These are phyloP conservation scores for Xylariaceae sp. DNA, from an alignment of 2,329 filamentous ascomycete species.

Conservation along the genomic window DNA sequence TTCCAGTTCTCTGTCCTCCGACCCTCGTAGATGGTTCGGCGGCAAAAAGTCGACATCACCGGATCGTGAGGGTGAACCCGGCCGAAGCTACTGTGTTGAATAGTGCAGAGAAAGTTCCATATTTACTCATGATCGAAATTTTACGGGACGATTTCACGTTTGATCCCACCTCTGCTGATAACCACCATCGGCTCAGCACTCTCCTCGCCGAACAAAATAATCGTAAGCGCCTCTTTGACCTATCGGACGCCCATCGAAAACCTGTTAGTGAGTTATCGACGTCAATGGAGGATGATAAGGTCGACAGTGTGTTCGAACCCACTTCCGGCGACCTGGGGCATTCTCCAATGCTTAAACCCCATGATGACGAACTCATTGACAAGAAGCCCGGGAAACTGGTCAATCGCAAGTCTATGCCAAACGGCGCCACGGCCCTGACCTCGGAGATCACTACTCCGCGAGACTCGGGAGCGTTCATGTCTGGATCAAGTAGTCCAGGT, in stretches of 20 bases:
- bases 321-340: conserved; percentile 72
- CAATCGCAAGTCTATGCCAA: conserved; percentile 23
- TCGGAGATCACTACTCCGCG: conserved; percentile 60
- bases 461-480: conserved; percentile 64
- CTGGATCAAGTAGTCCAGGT: conserved; percentile 64
- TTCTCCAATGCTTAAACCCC: conserved; percentile 62
- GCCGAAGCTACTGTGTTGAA: conserved; percentile 82
- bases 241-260: conserved; percentile 63
- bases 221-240: conserved; percentile 61
- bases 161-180: conserved; percentile 69
- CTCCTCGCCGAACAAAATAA: conserved; percentile 55
- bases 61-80: conserved; percentile 78
- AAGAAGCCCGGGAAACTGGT: conserved; percentile 30
- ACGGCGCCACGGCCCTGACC: conserved; percentile 27
- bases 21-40: conserved; percentile 69
- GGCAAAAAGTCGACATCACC: conserved; percentile 72
- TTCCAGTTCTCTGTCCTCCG: conserved; percentile 76
- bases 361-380: conserved; percentile 39
- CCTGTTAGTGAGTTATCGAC: conserved; percentile 37
- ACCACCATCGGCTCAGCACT: conserved; percentile 59
- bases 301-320: conserved; percentile 82
- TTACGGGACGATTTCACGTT: conserved; percentile 80
- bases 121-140: conserved; percentile 80
- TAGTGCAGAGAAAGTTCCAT: conserved; percentile 82
- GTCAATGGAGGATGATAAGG: conserved; percentile 36